Base-by-base conservation (phyloP, 805 yeast species). In the Zygoascus tannicola region DNA sequence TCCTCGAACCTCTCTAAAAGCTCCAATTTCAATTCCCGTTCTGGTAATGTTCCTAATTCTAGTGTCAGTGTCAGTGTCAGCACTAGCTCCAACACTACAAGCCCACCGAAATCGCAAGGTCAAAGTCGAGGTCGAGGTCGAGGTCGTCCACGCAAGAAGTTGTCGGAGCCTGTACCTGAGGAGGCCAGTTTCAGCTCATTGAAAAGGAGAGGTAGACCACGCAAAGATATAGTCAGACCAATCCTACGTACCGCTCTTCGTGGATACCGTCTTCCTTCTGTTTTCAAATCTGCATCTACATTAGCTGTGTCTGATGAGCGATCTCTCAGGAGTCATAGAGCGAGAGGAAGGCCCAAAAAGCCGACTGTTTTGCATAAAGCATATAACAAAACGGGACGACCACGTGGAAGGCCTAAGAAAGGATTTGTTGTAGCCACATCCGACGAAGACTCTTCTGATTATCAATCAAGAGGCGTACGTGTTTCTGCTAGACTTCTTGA, bases 401-500 rank as follows among this genome's bases (percentile, higher is more conserved):
- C 44, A 8, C 39, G 40, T 35, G 44, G 39, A 7, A 21, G 40
- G 20, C 44, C 44, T 5, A 34, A 34, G 15, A 34, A 35, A 18
- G 14, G 28, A 4, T 2, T 8, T n/a, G n/a, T n/a, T n/a, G n/a
- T n/a, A n/a, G n/a, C n/a, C n/a, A n/a, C n/a, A n/a, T n/a, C n/a
- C n/a, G n/a, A n/a, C n/a, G 30, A 26, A 12, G 30, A 7, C 30
- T 26, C 30, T 7, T 26, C 30, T 7, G 30, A 12, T 8, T 26
- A 26, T 26, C 30, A 26, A 12, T 26, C 30, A 12, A 26, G 12
- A 12, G 30, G 30, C 12, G 30, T 26, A 12, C 30, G 30, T 26
- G 30, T 26, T 7, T 26, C 30, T 8, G 30, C 30, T 8, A 7
- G 30, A 26, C 30, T 26, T 7, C 10, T 12, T 26, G 30, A 26